phyloP scores from a whole-genome alignment of 192 early-diverging fungal species.

The Haplosporangium gracile region DNA sequence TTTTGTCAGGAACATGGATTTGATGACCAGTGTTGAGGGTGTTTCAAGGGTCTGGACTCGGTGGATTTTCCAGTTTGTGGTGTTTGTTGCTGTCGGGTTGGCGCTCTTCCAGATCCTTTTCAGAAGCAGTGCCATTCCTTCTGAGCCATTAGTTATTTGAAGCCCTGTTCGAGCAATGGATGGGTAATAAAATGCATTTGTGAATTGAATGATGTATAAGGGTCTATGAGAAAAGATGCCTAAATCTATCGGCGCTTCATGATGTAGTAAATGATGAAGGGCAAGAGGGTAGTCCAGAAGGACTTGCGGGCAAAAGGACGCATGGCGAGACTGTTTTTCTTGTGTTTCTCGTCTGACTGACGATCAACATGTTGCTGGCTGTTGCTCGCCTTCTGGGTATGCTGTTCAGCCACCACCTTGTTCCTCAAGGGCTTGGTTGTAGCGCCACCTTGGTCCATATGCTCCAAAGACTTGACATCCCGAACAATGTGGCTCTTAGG shows the following conservation, averaged over 20 bases:
- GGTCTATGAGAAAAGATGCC: neutral
- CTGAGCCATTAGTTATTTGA: neutral
- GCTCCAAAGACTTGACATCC: neutral
- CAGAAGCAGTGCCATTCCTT: neutral
- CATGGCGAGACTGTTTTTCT: neutral
- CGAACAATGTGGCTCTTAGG: constrained; percentile 2
- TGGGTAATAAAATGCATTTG: neutral
- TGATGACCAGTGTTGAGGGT: constrained; percentile 27
- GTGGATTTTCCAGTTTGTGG: constrained; percentile 21
- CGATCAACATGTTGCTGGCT: neutral
- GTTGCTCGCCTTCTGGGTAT: neutral
- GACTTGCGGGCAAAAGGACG: constrained; percentile 6
- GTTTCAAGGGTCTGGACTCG: constrained; percentile 31
- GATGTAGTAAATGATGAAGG: constrained; percentile 15
- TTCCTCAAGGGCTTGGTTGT: neutral
- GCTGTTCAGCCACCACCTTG: neutral
- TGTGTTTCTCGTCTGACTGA: neutral
- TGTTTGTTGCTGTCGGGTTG: constrained; percentile 17
- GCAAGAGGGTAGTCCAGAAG: constrained; percentile 19
- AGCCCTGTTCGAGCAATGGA: neutral
- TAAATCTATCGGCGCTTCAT: constrained; percentile 16
- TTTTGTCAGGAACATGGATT: constrained; percentile 45
- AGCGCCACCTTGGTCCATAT: neutral
- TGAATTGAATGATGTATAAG: neutral
- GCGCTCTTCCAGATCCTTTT: constrained; percentile 23